Conservation (phyloP, 768 basidiomycete species). For the Saitozyma sp. region DNA sequence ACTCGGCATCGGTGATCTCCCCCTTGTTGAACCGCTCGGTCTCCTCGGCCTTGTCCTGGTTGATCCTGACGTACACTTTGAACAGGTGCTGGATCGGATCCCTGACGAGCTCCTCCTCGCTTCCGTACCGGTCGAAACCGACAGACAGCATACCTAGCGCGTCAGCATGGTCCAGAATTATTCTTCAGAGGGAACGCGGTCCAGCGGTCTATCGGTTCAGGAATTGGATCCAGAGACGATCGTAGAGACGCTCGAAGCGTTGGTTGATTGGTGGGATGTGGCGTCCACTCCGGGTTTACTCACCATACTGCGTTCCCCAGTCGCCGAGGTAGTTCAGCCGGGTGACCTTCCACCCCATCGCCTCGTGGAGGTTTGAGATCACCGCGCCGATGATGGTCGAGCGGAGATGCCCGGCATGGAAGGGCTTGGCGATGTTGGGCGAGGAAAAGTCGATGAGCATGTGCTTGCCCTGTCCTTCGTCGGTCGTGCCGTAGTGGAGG, state of each 20-base stretch:
- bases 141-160: conserved; percentile 79
- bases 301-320: conserved; percentile 91
- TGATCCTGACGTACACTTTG: conserved; percentile 90
- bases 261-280: no score
- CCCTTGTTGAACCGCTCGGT: conserved; percentile 35
- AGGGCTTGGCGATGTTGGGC: conserved; percentile 96
- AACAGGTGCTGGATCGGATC: conserved; percentile 95
- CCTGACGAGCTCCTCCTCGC: conserved; percentile 73
- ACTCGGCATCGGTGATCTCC: conserved; percentile 36
- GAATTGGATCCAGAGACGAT: no score
- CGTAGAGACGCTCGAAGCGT: no score
- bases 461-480: conserved; percentile 70
- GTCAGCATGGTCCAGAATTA: neutral
- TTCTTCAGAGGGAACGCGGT: no score
- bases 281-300: conserved; percentile 2
- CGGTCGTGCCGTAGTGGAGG: conserved; percentile 76
- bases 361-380: conserved; percentile 81
- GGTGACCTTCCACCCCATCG: conserved; percentile 89
- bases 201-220: no score
- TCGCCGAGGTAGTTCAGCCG: conserved; percentile 94
- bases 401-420: conserved; percentile 94
- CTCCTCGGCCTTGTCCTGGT: conserved; percentile 62
- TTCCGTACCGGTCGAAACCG: conserved; percentile 90
- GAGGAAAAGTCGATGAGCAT: conserved; percentile 75
- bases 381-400: conserved; percentile 99